Evolutionary conservation across 169 alveolate species (phyloP).

Genomic region (Toxoplasma gondii): DNA sequence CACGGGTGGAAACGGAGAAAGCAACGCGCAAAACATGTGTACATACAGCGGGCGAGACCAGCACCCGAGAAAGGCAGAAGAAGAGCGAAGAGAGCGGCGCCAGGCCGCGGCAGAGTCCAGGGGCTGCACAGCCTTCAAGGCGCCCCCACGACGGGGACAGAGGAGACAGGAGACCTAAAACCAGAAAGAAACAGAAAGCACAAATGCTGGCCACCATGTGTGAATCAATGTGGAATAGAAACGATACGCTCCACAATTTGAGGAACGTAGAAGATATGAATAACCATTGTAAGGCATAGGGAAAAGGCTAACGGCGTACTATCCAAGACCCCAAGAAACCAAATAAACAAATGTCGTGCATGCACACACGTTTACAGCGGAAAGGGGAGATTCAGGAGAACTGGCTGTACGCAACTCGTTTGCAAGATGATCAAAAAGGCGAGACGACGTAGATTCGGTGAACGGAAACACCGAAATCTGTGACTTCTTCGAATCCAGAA

Average conservation of each 20-base stretch:
- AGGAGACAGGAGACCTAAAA: slow-evolving; percentile 26
- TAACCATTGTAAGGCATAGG: too few relatives aligned
- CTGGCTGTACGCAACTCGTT: too few relatives aligned
- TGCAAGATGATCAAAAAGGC: too few relatives aligned
- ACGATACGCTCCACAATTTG: not conserved
- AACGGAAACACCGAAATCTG: too few relatives aligned
- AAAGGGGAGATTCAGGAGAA: too few relatives aligned
- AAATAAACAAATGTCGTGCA: too few relatives aligned
- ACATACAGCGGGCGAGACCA: slow-evolving; percentile 33
- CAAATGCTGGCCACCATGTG: not conserved
- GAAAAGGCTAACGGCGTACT: too few relatives aligned
- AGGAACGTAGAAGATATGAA: not conserved
- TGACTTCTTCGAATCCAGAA: too few relatives aligned
- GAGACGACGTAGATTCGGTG: too few relatives aligned
- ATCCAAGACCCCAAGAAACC: too few relatives aligned
- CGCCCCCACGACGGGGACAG: slow-evolving; percentile 46
- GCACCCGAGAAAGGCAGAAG: not conserved
- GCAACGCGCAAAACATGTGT: slow-evolving; percentile 39
- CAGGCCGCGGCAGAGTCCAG: slow-evolving; percentile 37
- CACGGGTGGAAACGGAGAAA: slow-evolving; percentile 33
- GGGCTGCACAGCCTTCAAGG: slow-evolving; percentile 38
- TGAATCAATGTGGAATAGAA: not conserved
- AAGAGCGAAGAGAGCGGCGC: not conserved
- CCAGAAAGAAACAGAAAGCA: not conserved
- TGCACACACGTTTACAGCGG: too few relatives aligned